Conservation (phyloP, 257 asterid genomes). For the Lantana camara region DNA sequence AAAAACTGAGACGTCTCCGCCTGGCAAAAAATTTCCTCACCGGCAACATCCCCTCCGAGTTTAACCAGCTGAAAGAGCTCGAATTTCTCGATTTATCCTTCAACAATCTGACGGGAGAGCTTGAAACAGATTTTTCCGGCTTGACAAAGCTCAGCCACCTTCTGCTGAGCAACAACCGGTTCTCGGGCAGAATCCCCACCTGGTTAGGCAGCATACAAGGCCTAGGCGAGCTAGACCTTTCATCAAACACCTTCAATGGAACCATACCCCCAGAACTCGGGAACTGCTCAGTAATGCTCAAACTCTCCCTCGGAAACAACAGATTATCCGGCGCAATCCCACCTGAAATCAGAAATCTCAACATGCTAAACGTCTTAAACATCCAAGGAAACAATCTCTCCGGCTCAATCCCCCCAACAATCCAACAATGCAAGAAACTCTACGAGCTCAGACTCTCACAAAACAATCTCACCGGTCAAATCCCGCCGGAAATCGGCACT, state of each 20-base stretch:
- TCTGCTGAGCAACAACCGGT: slow-evolving; percentile 57
- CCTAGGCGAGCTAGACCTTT: slow-evolving; percentile 83
- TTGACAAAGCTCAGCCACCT: slow-evolving; percentile 58
- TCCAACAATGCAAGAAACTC: slow-evolving; percentile 77
- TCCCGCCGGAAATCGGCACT: slow-evolving; percentile 65
- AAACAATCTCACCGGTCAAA: slow-evolving; percentile 59
- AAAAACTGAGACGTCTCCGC: slow-evolving; percentile 61
- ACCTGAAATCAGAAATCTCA: slow-evolving; percentile 69
- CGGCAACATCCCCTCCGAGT: slow-evolving; percentile 58
- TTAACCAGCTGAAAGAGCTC: slow-evolving; percentile 61
- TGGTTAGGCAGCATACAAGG: slow-evolving; percentile 73
- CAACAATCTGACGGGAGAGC: slow-evolving; percentile 63
- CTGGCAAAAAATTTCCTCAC: slow-evolving; percentile 67
- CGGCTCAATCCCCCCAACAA: slow-evolving; percentile 64
- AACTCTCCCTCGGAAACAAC: slow-evolving; percentile 64
- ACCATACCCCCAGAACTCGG: slow-evolving; percentile 68
- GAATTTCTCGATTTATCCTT: slow-evolving; percentile 74
- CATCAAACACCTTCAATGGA: slow-evolving; percentile 67
- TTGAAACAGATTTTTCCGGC: slow-evolving; percentile 51
- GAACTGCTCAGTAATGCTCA: slow-evolving; percentile 63
- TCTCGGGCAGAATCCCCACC: slow-evolving; percentile 57
- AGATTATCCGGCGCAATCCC: slow-evolving; percentile 69
- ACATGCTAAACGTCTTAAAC: slow-evolving; percentile 66
- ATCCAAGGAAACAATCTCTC: slow-evolving; percentile 70
- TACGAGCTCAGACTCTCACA: slow-evolving; percentile 81